Percentiles rank a stretch among this genome's conserved stretches.
Evolutionary conservation across 352 stramenopile genomes (phyloP).

Genomic region (Stramenopiles sp.): DNA sequence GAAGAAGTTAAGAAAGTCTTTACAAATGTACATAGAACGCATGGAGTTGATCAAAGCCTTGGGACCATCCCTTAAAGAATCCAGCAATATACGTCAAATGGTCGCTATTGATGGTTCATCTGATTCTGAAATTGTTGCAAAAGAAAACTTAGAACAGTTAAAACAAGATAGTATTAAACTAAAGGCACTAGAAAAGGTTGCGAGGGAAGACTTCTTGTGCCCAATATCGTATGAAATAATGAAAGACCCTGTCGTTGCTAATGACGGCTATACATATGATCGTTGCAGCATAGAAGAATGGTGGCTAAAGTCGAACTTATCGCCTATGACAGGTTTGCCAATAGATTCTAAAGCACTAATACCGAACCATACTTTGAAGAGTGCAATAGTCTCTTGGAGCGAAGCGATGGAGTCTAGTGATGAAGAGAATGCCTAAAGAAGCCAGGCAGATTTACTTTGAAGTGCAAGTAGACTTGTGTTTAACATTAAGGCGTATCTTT

Average conservation of each 20-base stretch:
- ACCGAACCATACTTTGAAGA: constrained; percentile 25
- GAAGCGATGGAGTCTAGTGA: neutral
- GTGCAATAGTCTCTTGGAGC: constrained; percentile 13
- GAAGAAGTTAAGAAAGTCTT: no score
- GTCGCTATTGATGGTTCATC: no score
- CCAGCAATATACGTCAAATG: no score
- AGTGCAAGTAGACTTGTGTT: no score
- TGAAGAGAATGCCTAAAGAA: neutral
- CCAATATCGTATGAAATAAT: constrained; percentile 29
- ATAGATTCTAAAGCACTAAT: constrained; percentile 18
- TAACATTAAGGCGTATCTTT: no score
- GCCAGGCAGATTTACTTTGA: no score
- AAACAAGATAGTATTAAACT: no score
- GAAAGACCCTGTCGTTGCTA: constrained; percentile 30
- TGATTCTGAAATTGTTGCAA: no score
- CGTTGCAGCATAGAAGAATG: constrained; percentile 28
- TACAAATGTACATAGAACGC: no score
- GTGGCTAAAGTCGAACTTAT: constrained; percentile 24
- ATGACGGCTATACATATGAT: constrained; percentile 33
- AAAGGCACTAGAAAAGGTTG: neutral
- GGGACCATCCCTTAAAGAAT: no score
- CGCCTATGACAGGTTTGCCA: constrained; percentile 16
- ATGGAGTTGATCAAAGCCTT: no score
- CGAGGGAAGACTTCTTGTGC: constrained; percentile 14
- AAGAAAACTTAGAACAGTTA: no score